A percentile compares a stretch with the other conserved stretches of the same genome.
These are phyloP conservation scores for Yamadazyma spencermartinsiae DNA, from an alignment of 1,139 yeast genomes.

Conservation along the genomic window DNA sequence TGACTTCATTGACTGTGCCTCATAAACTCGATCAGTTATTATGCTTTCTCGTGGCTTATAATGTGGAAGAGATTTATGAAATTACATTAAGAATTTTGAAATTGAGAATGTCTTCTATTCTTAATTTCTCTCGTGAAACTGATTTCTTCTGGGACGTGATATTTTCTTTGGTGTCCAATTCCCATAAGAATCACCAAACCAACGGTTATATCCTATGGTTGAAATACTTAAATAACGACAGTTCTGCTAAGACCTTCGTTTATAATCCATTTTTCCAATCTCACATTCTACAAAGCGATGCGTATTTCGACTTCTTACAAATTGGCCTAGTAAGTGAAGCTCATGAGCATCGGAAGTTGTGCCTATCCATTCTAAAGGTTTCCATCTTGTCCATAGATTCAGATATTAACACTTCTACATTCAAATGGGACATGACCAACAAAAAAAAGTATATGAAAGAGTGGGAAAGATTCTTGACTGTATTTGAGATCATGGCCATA, in stretches of 20 bases:
- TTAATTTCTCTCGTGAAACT: slow-evolving; percentile 21
- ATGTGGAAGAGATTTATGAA: slow-evolving; percentile 32
- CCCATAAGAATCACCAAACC: slow-evolving; percentile 32
- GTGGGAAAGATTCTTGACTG: slow-evolving; percentile 74
- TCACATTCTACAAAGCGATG: slow-evolving; percentile 29
- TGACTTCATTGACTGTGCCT: neutral
- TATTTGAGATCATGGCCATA: slow-evolving; percentile 77
- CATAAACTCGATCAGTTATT: slow-evolving; percentile 12
- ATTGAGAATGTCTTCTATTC: slow-evolving; percentile 46
- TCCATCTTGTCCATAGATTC: slow-evolving; percentile 51
- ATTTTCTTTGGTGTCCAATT: slow-evolving; percentile 31
- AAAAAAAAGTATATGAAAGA: slow-evolving; percentile 39
- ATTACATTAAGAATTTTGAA: slow-evolving; percentile 40
- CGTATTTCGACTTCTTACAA: slow-evolving; percentile 64
- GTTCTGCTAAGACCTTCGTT: slow-evolving; percentile 15
- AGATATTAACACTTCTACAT: slow-evolving; percentile 40
- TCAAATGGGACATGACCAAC: slow-evolving; percentile 47
- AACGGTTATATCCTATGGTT: slow-evolving; percentile 58
- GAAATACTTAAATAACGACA: slow-evolving; percentile 39
- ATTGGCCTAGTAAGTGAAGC: slow-evolving; percentile 53
- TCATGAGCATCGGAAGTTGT: slow-evolving; percentile 72
- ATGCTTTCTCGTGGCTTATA: slow-evolving; percentile 13
- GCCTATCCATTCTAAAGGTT: slow-evolving; percentile 65
- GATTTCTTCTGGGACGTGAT: slow-evolving; percentile 47
- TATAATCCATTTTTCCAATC: slow-evolving; percentile 28